These are phyloP conservation scores for Corynespora cassiicola DNA, from an alignment of 2,329 filamentous ascomycete species.

Conservation along the genomic window DNA sequence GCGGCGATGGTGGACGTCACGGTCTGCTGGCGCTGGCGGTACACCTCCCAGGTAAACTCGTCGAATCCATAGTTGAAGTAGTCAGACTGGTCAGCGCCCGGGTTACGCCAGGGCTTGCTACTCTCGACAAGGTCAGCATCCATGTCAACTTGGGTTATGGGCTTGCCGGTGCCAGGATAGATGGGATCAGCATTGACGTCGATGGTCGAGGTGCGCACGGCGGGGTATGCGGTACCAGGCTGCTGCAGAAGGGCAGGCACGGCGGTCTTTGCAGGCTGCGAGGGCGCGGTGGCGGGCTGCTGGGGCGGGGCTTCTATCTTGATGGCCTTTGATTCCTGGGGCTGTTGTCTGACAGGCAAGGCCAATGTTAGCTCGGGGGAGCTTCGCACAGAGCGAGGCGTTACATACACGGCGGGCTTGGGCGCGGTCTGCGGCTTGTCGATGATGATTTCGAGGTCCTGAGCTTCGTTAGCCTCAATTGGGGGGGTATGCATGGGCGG, in stretches of 20 bases:
- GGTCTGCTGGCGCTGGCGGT: constrained; percentile 85
- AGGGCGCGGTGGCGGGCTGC: constrained; percentile 9
- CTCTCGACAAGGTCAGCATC: constrained; percentile 65
- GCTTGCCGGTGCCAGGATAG: constrained; percentile 76
- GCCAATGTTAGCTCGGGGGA: constrained; percentile 21
- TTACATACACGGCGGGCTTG: constrained; percentile 43
- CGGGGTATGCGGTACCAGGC: constrained; percentile 61
- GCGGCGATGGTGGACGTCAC: constrained; percentile 78
- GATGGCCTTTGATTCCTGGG: constrained; percentile 43
- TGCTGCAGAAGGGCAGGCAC: constrained; percentile 29
- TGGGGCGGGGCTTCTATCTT: constrained; percentile 41
- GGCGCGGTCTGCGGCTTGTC: constrained; percentile 52
- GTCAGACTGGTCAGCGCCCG: constrained; percentile 91
- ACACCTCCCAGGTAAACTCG: constrained; percentile 96
- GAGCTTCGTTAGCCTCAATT: constrained; percentile 31
- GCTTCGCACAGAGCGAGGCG: not conserved
- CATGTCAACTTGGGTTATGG: constrained; percentile 66
- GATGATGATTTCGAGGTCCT: constrained; percentile 62
- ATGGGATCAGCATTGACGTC: constrained; percentile 84
- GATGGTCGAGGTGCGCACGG: constrained; percentile 75
- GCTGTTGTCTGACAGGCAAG: constrained; percentile 24
- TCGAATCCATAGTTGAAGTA: constrained; percentile 99
- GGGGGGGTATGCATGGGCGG: not conserved
- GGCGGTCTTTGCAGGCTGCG: constrained; percentile 20
- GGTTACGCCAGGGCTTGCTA: constrained; percentile 93